Evolutionary conservation across 1,139 yeast species (phyloP).

Genomic region (Eremothecium coryli): DNA sequence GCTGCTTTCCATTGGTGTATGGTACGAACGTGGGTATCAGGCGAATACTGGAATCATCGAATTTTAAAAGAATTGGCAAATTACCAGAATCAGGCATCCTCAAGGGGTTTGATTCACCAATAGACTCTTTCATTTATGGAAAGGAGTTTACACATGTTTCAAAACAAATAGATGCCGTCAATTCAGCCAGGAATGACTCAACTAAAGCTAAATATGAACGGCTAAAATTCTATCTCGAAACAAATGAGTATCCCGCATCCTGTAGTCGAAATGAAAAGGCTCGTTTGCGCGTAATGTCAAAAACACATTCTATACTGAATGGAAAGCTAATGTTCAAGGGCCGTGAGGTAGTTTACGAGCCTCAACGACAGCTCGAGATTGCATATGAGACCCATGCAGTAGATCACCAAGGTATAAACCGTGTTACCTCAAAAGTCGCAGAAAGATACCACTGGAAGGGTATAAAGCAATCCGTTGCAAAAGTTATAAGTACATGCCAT

Average conservation of each 20-base stretch:
- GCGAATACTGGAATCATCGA: constrained; percentile 67
- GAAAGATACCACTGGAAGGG: constrained; percentile 87
- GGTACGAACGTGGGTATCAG: constrained; percentile 81
- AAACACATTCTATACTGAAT: constrained; percentile 60
- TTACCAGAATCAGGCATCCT: constrained; percentile 78
- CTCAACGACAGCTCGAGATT: constrained; percentile 62
- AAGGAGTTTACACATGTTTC: constrained; percentile 36
- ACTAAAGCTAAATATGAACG: constrained; percentile 49
- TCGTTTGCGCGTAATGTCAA: constrained; percentile 69
- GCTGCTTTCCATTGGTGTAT: constrained; percentile 77
- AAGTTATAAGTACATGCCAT: constrained; percentile 66
- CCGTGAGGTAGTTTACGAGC: constrained; percentile 72
- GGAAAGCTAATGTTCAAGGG: constrained; percentile 73
- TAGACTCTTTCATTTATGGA: constrained; percentile 74
- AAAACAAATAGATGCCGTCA: constrained; percentile 25
- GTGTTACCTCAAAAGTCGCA: constrained; percentile 67
- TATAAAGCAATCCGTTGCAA: constrained; percentile 78
- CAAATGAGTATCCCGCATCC: constrained; percentile 79
- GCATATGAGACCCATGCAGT: constrained; percentile 62
- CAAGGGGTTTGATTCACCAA: constrained; percentile 74
- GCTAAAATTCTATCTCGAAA: constrained; percentile 66
- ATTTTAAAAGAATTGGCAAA: constrained; percentile 69
- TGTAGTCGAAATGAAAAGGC: constrained; percentile 79
- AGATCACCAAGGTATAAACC: constrained; percentile 84
- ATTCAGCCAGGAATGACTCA: constrained; percentile 23